Evolutionary conservation across 2,329 filamentous ascomycete genomes (phyloP).

Genomic region (Sclerotinia subarctica): DNA sequence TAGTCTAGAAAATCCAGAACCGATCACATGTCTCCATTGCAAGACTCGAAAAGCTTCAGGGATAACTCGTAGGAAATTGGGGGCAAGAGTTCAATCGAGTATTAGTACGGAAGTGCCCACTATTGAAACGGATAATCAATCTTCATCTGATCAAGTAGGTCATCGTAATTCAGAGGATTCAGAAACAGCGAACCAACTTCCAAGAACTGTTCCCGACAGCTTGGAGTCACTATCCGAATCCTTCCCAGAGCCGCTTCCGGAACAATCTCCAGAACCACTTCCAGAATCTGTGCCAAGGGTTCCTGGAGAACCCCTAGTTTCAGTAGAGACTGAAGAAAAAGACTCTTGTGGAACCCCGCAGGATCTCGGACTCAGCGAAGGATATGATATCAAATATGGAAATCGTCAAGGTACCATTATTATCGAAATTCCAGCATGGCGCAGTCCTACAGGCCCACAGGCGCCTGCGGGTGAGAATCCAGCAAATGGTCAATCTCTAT

Average conservation of each 20-base stretch:
- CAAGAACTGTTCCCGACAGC: not conserved
- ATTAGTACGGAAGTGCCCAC: not conserved
- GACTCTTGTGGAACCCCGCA: not conserved
- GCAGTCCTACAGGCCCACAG: not conserved
- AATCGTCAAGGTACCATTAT: not conserved
- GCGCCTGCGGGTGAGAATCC: not conserved
- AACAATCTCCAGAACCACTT: not conserved
- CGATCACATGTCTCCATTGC: constrained; percentile 3
- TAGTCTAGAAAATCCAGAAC: not conserved
- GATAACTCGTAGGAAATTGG: not conserved
- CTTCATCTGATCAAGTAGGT: not conserved
- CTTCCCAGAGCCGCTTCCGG: too few species aligned
- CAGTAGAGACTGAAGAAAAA: not conserved
- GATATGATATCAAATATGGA: not conserved
- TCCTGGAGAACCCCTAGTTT: not conserved
- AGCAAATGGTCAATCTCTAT: not conserved
- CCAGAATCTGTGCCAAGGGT: too few species aligned
- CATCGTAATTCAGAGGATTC: too few species aligned
- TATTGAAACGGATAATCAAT: too few species aligned
- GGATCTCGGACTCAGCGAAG: too few species aligned
- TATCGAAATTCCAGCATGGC: not conserved
- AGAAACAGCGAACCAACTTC: not conserved
- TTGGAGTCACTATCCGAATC: not conserved
- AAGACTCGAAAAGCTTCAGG: not conserved
- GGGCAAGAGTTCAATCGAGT: not conserved